Conservation (phyloP, 208 protist genomes). For the Leishmania arabica region DNA sequence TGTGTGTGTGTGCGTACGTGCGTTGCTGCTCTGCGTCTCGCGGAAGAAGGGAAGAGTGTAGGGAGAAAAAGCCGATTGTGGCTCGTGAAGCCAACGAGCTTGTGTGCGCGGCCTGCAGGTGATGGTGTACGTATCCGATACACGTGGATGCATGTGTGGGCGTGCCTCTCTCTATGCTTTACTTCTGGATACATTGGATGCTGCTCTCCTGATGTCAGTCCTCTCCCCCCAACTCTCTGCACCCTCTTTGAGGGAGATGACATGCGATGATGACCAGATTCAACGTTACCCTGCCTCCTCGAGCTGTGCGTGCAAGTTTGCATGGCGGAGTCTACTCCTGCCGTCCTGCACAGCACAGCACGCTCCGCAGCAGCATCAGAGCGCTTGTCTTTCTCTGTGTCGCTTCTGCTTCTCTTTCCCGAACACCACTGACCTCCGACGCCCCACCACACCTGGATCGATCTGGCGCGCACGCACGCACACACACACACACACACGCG, state of each 20-base stretch:
- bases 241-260: not conserved
- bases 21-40: not conserved
- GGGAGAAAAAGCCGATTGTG: not conserved
- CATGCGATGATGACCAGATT: conserved; percentile 13
- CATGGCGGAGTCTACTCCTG: not conserved
- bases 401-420: not conserved
- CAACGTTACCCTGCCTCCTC: not conserved
- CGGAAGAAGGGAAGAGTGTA: not conserved
- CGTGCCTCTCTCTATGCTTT: not conserved
- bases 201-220: not conserved
- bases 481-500: too few species aligned
- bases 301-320: not conserved
- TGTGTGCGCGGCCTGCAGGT: not conserved
- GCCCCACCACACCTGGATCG: not conserved
- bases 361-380: not conserved
- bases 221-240: not conserved
- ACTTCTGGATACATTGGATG: not conserved
- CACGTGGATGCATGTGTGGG: not conserved
- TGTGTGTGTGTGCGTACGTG: not conserved
- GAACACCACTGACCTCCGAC: not conserved
- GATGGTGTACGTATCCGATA: not conserved
- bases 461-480: too few species aligned
- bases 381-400: not conserved
- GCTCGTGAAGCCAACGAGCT: not conserved
- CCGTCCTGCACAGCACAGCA: not conserved